A percentile compares a stretch with the other conserved stretches of the same genome.
These are phyloP conservation scores for Aspergillus cristatus DNA, from an alignment of 495 filamentous ascomycete genomes.

Conservation along the genomic window DNA sequence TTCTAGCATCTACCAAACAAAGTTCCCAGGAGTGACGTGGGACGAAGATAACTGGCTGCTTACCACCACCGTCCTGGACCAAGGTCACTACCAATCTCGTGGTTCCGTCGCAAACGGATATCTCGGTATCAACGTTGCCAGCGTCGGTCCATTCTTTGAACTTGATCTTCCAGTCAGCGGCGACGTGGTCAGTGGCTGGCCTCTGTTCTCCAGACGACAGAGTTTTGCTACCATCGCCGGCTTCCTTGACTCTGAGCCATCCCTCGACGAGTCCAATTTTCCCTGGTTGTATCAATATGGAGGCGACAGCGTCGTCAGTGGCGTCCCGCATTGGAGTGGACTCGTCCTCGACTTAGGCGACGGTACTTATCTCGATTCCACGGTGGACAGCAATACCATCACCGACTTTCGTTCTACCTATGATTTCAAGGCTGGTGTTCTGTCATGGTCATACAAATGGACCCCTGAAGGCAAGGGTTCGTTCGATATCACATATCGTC, in stretches of 20 bases:
- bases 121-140: slow-evolving; percentile 51
- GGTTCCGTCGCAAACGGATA: slow-evolving; percentile 58
- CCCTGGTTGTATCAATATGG: slow-evolving; percentile 64
- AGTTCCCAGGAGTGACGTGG: slow-evolving; percentile 48
- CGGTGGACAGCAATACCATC: slow-evolving; percentile 49
- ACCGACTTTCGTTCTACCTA: slow-evolving; percentile 53
- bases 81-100: slow-evolving; percentile 54
- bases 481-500: slow-evolving; percentile 48
- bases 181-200: slow-evolving; percentile 64
- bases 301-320: slow-evolving; percentile 62
- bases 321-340: slow-evolving; percentile 62
- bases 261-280: slow-evolving; percentile 58
- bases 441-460: slow-evolving; percentile 61
- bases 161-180: slow-evolving; percentile 41
- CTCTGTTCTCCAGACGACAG: slow-evolving; percentile 56
- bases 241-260: slow-evolving; percentile 59
- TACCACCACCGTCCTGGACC: slow-evolving; percentile 43
- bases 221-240: slow-evolving; percentile 67
- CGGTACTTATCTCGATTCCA: slow-evolving; percentile 48
- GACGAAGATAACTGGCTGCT: slow-evolving; percentile 56
- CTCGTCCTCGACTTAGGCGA: slow-evolving; percentile 50
- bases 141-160: slow-evolving; percentile 63
- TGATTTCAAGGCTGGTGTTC: slow-evolving; percentile 52
- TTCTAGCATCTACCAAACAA: slow-evolving; percentile 33
- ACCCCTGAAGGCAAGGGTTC: slow-evolving; percentile 42